Base-by-base conservation (phyloP, 2,329 filamentous ascomycete genomes). In the Lecanoromycetidae sp. region DNA sequence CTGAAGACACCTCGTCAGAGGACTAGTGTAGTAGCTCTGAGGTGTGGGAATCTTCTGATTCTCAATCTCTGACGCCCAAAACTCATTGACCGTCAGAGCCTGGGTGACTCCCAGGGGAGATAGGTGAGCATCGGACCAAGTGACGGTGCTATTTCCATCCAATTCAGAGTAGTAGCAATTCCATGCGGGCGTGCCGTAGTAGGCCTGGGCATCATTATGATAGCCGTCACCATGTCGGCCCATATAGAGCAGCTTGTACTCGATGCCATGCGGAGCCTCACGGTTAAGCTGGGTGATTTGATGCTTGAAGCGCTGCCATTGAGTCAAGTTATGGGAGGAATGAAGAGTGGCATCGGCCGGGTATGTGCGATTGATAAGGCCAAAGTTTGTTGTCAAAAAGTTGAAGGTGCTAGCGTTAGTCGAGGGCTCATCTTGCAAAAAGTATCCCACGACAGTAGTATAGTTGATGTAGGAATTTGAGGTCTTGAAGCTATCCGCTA, bases 161-260 rank as follows among this genome's bases (percentile, higher is more conserved):
- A 71, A 69, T 52, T 74, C 68, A 10, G 72, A 71, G 72, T 74
- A 80, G 63, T 79, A 75, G 58, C 71, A 73, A 63, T 80, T 75
- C 77, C 77, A 80, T 2, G 69, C 67, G n/a, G 71, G 66, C 0
- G 72, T 78, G 29, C 77, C 77, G 52, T 78, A 80, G 52, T 66
- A 71, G 2, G 62, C 57, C 56, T 80, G 71, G 1, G 76, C 77
- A 12, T 75, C 75, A 57, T 80, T 81, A 60, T 80, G 75, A 52
- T 67, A 69, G 4, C 76, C 76, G 57, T 80, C 70, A 26, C 77
- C 77, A 56, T 81, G 77, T 27, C 77, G 69, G 37, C 74, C 77
- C 35, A 79, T 63, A 57, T 74, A 77, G 38, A 81, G 63, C 0
- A 81, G 62, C 41, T 72, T 72, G 61, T 77, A 79, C 23, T 62